These are phyloP conservation scores for Lichtheimia ramosa DNA, from an alignment of 371 early-diverging fungal species.

Conservation along the genomic window DNA sequence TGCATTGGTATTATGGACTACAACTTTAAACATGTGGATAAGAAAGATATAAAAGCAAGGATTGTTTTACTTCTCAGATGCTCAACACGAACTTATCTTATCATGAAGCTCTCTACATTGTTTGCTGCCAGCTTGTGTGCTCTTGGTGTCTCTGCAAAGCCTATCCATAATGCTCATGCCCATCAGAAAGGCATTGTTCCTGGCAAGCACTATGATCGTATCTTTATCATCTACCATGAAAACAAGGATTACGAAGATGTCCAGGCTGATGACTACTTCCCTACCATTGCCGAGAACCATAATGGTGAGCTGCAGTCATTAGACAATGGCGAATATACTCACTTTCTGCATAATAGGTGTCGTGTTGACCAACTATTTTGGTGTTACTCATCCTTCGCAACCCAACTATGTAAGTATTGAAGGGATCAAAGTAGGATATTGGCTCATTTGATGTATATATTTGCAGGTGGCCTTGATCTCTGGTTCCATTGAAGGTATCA, in stretches of 20 bases:
- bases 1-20: too few relatives aligned
- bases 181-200: too few relatives aligned
- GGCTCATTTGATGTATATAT: too few relatives aligned
- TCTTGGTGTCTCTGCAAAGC: too few relatives aligned
- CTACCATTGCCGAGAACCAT: conserved; percentile 21
- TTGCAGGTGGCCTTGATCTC: conserved; percentile 8
- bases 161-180: too few relatives aligned
- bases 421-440: background rate
- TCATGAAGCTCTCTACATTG: too few relatives aligned
- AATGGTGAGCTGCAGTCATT: conserved; percentile 8
- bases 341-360: conserved; percentile 25
- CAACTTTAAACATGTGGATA: too few relatives aligned
- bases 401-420: conserved; percentile 36
- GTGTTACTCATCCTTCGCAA: conserved; percentile 32
- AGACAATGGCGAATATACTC: background rate
- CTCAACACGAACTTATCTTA: too few relatives aligned
- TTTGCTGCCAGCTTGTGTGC: too few relatives aligned
- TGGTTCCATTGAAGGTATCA: conserved; percentile 30
- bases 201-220: conserved; percentile 39
- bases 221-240: conserved; percentile 39
- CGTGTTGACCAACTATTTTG: conserved; percentile 43
- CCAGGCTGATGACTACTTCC: conserved; percentile 30
- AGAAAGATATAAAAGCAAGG: too few relatives aligned
- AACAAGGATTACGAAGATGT: conserved; percentile 35
- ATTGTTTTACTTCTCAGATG: too few relatives aligned